A percentile compares a stretch with the other conserved stretches of the same genome.
phyloP scores from a whole-genome alignment of 2,329 filamentous ascomycete species.

The Atkinsonella hypoxylon region DNA sequence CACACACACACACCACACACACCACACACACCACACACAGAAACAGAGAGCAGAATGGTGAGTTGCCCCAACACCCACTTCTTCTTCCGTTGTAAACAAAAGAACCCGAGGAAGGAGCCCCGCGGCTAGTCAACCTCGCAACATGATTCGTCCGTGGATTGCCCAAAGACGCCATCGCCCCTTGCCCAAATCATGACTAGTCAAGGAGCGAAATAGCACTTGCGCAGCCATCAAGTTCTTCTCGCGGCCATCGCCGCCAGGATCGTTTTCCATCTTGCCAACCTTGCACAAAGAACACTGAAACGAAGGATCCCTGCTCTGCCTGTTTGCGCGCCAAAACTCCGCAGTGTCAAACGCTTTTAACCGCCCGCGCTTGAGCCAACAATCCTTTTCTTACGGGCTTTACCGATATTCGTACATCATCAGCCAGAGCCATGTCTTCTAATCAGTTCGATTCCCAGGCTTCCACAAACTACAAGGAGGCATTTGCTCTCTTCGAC shows the following conservation, averaged over 20 bases:
- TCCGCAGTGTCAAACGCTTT: not conserved
- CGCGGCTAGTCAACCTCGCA: conserved; percentile 3
- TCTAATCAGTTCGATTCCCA: conserved; percentile 44
- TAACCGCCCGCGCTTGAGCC: not conserved
- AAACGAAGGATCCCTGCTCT: not conserved
- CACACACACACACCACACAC: no score
- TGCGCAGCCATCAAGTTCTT: not conserved
- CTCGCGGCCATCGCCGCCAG: not conserved
- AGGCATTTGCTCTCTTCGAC: conserved; percentile 99
- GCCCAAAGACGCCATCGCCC: not conserved
- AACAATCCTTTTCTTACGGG: not conserved
- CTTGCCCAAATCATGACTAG: not conserved
- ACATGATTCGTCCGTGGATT: conserved; percentile 5
- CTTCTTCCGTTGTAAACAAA: conserved; percentile 7
- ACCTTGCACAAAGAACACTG: not conserved
- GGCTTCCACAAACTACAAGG: conserved; percentile 97
- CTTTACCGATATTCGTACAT: not conserved
- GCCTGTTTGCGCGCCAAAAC: not conserved
- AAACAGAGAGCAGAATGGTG: conserved; percentile 8
- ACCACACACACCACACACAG: no score
- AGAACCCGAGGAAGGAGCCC: conserved; percentile 3
- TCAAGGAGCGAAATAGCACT: not conserved
- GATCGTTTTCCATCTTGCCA: not conserved
- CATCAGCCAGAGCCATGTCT: conserved; percentile 23
- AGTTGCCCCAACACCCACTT: conserved; percentile 8